A percentile compares a stretch with the other conserved stretches of the same genome.
phyloP scores from a whole-genome alignment of 108 stramenopile species.

The Cyclotella cryptica region DNA sequence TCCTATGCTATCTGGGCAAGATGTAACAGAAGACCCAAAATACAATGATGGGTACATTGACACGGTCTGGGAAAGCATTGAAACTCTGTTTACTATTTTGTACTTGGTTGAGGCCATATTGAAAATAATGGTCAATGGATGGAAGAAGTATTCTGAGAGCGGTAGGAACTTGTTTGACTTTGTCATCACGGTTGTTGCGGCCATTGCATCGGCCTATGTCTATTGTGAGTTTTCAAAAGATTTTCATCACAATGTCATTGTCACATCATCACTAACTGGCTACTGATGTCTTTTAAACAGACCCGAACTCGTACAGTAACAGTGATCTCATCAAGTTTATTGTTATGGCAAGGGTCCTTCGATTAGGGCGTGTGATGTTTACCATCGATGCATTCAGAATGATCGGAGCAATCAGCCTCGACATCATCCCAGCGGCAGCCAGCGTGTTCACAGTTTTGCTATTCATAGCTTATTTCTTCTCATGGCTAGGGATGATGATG shows the following conservation, averaged over 20 bases:
- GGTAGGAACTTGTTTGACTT: slow-evolving; percentile 78
- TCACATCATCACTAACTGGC: neutral
- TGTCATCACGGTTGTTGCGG: slow-evolving; percentile 59
- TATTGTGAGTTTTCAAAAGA: slow-evolving; percentile 52
- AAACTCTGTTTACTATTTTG: slow-evolving; percentile 71
- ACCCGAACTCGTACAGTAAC: slow-evolving; percentile 67
- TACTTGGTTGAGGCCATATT: slow-evolving; percentile 69
- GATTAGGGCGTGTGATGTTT: slow-evolving; percentile 69
- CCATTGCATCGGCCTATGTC: slow-evolving; percentile 67
- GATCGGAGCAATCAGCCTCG: slow-evolving; percentile 56
- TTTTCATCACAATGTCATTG: neutral
- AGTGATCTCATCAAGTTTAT: slow-evolving; percentile 68
- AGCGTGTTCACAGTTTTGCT: slow-evolving; percentile 63
- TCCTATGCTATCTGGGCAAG: slow-evolving; percentile 65
- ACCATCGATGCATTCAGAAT: slow-evolving; percentile 63
- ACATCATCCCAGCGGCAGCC: slow-evolving; percentile 65
- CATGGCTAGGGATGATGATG: slow-evolving; percentile 65
- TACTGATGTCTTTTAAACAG: slow-evolving; percentile 12
- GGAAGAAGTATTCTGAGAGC: slow-evolving; percentile 65
- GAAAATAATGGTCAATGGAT: slow-evolving; percentile 72
- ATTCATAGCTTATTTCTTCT: slow-evolving; percentile 66
- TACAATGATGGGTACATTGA: slow-evolving; percentile 55
- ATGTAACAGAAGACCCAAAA: slow-evolving; percentile 26
- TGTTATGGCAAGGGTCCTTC: slow-evolving; percentile 81
- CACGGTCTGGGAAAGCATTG: slow-evolving; percentile 65